Evolutionary conservation across 140 eudicot species (phyloP).

Genomic region (Erigeron philadelphicus): DNA sequence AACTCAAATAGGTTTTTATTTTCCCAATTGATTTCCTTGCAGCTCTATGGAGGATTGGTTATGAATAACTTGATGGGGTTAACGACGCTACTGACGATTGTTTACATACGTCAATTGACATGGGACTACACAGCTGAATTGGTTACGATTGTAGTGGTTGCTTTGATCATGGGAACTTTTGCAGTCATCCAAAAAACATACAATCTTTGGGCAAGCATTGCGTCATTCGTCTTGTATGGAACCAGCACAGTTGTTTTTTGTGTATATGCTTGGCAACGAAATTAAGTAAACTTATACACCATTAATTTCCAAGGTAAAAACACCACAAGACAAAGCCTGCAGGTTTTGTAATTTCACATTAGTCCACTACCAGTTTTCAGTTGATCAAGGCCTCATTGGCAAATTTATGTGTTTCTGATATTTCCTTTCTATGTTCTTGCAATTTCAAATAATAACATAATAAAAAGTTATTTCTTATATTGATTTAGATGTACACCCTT

Average conservation of each 20-base stretch:
- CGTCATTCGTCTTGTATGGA: constrained; percentile 24
- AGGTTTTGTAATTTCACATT: no score
- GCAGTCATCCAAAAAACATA: constrained; percentile 19
- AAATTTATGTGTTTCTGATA: neutral
- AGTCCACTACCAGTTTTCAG: no score
- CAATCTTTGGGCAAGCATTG: constrained; percentile 27
- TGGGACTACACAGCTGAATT: constrained; percentile 30
- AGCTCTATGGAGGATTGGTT: constrained; percentile 29
- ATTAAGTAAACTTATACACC: no score
- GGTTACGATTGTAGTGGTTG: constrained; percentile 26
- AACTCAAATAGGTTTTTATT: no score
- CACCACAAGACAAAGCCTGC: no score
- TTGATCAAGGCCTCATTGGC: no score
- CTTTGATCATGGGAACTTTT: constrained; percentile 28
- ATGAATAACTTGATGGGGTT: constrained; percentile 31
- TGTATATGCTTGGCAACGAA: neutral
- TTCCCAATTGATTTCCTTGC: neutral
- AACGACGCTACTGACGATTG: constrained; percentile 20
- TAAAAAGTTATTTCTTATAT: no score
- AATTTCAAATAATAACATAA: neutral
- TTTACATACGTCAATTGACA: constrained; percentile 25
- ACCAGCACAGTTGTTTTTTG: neutral
- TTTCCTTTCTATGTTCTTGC: neutral
- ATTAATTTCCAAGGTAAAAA: no score
- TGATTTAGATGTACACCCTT: no score